Conservation (phyloP, 2,329 filamentous ascomycete species). For the Penicillium sumatraense region DNA sequence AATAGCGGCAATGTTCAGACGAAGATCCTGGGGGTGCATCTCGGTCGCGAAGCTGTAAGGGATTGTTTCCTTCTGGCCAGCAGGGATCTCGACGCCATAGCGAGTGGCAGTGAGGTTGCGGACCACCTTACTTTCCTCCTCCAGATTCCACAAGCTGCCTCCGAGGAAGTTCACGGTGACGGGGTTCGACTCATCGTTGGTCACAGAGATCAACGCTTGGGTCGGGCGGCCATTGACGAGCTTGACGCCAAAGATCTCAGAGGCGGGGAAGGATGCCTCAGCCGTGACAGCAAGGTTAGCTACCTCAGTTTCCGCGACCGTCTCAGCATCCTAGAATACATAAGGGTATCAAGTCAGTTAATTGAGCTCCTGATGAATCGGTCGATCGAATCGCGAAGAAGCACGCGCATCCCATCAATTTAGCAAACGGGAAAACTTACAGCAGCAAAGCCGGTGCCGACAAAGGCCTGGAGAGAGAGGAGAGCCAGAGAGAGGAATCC, state of each 20-base stretch:
- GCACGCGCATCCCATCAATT: slow-evolving; percentile 8
- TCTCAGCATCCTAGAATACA: slow-evolving; percentile 58
- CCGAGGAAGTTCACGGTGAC: slow-evolving; percentile 77
- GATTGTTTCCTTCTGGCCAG: slow-evolving; percentile 75
- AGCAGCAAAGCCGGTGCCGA: slow-evolving; percentile 65
- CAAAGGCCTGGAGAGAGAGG: slow-evolving; percentile 70
- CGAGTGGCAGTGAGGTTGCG: slow-evolving; percentile 82
- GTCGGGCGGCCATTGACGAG: slow-evolving; percentile 91
- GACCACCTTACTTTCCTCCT: slow-evolving; percentile 64
- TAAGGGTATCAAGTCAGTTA: slow-evolving; percentile 22
- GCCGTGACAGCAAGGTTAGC: slow-evolving; percentile 62
- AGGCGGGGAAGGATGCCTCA: slow-evolving; percentile 63
- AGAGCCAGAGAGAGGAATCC: slow-evolving; percentile 73
- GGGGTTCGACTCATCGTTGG: slow-evolving; percentile 78
- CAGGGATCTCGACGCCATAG: slow-evolving; percentile 74
- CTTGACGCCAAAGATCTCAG: slow-evolving; percentile 91
- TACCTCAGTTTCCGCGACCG: slow-evolving; percentile 66
- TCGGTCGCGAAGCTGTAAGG: slow-evolving; percentile 87
- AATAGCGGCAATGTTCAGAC: slow-evolving; percentile 76
- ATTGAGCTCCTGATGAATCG: slow-evolving; percentile 22
- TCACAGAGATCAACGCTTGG: slow-evolving; percentile 78
- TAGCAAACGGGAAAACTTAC: slow-evolving; percentile 52
- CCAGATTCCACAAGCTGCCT: slow-evolving; percentile 70
- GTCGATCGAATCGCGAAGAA: slow-evolving; percentile 2
- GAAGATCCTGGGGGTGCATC: slow-evolving; percentile 89